A percentile compares a stretch with the other conserved stretches of the same genome.
These are phyloP conservation scores for Leccinum fibrillosum DNA, from an alignment of 768 basidiomycete species.

Conservation along the genomic window DNA sequence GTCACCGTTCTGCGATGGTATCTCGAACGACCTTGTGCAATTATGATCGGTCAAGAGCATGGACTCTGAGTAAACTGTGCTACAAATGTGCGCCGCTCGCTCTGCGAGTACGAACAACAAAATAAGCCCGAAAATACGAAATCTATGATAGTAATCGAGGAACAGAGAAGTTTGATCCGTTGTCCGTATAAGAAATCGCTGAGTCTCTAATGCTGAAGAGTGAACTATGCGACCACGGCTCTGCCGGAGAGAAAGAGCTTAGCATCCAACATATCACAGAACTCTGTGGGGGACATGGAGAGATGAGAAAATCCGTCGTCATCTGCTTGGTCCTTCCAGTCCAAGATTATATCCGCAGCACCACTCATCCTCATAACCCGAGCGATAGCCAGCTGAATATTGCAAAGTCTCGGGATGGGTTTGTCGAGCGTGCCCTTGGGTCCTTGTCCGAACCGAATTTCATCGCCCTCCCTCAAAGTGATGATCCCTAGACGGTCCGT, in stretches of 20 bases:
- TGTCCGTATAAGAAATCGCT: no score
- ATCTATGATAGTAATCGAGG: no score
- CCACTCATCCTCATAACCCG: conserved; percentile 6
- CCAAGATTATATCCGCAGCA: conserved; percentile 4
- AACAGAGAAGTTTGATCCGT: no score
- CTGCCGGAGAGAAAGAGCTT: no score
- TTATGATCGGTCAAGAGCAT: conserved; percentile 33
- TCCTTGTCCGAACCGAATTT: conserved; percentile 4
- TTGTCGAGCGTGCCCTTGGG: background rate
- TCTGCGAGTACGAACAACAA: no score
- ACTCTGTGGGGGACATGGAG: no score
- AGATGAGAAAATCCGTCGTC: background rate
- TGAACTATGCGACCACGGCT: no score
- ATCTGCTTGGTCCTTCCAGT: conserved; percentile 3
- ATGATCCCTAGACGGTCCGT: background rate
- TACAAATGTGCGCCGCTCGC: background rate
- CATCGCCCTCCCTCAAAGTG: conserved; percentile 1
- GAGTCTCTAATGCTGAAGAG: no score
- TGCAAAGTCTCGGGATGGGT: background rate
- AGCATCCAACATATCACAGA: no score
- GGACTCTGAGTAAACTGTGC: conserved; percentile 39
- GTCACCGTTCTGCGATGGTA: conserved; percentile 27
- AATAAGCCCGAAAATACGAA: no score
- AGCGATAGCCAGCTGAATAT: conserved; percentile 6
- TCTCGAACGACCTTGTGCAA: conserved; percentile 30